Conservation (phyloP, 2,329 filamentous ascomycete species). For the Emydomyces testavorans region DNA sequence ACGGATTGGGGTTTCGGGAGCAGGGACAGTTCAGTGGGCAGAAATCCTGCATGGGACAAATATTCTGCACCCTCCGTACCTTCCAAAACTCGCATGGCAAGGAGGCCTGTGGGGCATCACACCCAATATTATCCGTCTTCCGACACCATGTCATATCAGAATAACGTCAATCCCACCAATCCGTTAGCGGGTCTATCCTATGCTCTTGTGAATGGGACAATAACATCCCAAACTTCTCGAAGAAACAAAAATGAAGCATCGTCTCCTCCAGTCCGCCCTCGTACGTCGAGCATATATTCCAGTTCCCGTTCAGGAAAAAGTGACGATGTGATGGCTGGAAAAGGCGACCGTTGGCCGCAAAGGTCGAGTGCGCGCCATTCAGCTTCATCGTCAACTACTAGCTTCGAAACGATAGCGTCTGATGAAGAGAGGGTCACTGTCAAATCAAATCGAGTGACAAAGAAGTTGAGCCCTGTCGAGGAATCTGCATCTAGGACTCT, state of each 20-base stretch:
- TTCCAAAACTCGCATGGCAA: not conserved
- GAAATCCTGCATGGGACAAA: not conserved
- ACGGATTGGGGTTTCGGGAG: not conserved
- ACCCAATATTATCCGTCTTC: not conserved
- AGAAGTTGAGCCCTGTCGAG: constrained; percentile 4
- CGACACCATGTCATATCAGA: not conserved
- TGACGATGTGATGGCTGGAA: not conserved
- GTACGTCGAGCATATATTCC: constrained; percentile 4
- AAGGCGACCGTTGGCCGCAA: not conserved
- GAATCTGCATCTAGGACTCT: constrained; percentile 1
- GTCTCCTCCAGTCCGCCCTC: not conserved
- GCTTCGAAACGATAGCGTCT: constrained; percentile 8
- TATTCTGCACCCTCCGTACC: not conserved
- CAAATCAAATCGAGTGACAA: not conserved
- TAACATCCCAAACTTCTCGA: not conserved
- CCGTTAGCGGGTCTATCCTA: not conserved
- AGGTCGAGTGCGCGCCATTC: not conserved
- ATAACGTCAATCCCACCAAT: not conserved
- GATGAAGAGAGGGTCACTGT: constrained; percentile 1
- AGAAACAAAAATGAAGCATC: not conserved
- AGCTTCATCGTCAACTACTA: constrained; percentile 6
- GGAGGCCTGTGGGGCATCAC: not conserved
- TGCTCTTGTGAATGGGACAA: constrained; percentile 3
- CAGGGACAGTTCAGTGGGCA: not conserved
- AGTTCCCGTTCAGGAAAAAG: not conserved